Base-by-base conservation (phyloP, 148 eudicot genomes). In the Cornus florida region DNA sequence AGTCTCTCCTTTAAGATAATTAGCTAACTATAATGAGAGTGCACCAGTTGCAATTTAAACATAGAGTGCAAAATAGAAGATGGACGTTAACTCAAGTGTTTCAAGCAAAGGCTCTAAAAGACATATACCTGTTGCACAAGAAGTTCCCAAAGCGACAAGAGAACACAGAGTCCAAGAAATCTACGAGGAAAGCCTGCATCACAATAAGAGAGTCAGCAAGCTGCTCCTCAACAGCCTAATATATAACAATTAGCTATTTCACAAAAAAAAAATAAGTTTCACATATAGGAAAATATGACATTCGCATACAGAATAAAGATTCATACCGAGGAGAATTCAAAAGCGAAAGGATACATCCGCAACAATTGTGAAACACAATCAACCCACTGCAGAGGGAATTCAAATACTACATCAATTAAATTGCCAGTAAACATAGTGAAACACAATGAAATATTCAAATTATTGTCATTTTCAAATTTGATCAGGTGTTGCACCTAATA, bases 141-240 rank as follows among this genome's bases (percentile, higher is more conserved):
- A 97, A 97, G 88, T 97, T 97, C 33, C 94, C 98, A 74, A 97
- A 97, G 77, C 98, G 98, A 80, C 95, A 94, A 62, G 99, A 94
- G 70, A 92, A 92, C 86, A 92, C 87, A 80, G 80, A 80, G 71
- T 97, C 99, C 89, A 97, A 71, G 67, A 97, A 89, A 85, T 97
- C 99, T 75, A 92, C 99, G 82, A 97, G 77, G 84, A 92, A 97
- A 71, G 80, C 86, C 99, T 97, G 86, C 80, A 83, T 19, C n/a
- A 57, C 67, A 43, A 31, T 4, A 75, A 56, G 64, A 67, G 64
- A n/a, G 23, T 69, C 64, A 72, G 71, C 2, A 35, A 73, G 41
- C 28, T 66, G 32, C 32, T 65, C 22, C 75, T 53, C 71, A 80
- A 67, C 38, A 77, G 71, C 11, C 12, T 8, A 78, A 62, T 4